A percentile compares a stretch with the other conserved stretches of the same genome.
Conservation (phyloP, 768 basidiomycete genomes). For the Daedaleopsis nitida region DNA sequence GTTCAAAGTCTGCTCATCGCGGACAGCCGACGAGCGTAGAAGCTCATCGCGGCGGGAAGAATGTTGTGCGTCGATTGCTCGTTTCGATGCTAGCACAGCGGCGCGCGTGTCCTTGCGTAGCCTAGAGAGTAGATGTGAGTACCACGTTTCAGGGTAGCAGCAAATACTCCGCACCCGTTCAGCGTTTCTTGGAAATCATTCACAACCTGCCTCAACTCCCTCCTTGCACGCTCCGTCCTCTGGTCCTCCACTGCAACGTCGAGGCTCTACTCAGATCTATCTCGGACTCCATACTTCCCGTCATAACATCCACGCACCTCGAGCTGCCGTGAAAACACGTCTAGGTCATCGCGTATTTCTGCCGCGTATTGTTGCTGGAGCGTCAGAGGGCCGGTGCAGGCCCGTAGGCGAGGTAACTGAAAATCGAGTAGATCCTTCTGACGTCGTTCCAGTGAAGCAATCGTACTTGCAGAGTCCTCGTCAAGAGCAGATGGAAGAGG, state of each 20-base stretch:
- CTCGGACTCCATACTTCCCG: constrained; percentile 1
- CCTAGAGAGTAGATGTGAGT: constrained; percentile 38
- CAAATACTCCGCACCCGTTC: constrained; percentile 45
- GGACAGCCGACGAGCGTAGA: constrained; percentile 50
- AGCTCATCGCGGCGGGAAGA: constrained; percentile 71
- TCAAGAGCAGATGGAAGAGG: constrained; percentile 60
- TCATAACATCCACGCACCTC: constrained; percentile 48
- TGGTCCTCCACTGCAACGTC: constrained; percentile 76
- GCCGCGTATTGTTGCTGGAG: constrained; percentile 73
- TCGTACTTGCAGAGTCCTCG: constrained; percentile 49
- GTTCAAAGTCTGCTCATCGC: constrained; percentile 48
- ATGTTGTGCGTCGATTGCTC: constrained; percentile 62
- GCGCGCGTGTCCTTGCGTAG: constrained; percentile 63
- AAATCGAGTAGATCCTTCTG: constrained; percentile 64
- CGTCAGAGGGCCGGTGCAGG: constrained; percentile 68
- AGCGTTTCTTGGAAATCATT: constrained; percentile 50
- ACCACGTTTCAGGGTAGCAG: neutral
- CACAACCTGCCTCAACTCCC: constrained; percentile 51
- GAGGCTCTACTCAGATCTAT: constrained; percentile 50
- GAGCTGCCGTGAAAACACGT: constrained; percentile 59
- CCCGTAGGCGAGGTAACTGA: constrained; percentile 73
- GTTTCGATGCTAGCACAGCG: constrained; percentile 75
- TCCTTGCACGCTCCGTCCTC: constrained; percentile 52
- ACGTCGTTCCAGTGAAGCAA: constrained; percentile 55
- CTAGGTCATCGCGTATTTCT: constrained; percentile 78